phyloP scores from a whole-genome alignment of 1,284 basidiomycete genomes.

The Puccinia novopanici region DNA sequence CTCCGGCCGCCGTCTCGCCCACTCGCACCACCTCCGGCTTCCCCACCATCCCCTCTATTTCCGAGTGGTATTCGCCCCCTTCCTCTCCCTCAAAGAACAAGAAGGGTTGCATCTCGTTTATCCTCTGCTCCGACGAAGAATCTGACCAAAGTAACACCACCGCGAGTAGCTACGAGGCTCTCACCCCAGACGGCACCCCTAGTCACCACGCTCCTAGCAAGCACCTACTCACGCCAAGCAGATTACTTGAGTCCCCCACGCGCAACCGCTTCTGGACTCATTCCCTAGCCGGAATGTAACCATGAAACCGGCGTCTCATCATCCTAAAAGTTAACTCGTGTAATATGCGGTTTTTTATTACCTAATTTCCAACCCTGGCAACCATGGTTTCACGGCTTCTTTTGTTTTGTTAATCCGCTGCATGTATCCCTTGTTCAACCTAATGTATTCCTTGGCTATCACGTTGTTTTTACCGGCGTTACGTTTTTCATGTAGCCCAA shows the following conservation, averaged over 20 bases:
- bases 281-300: neutral
- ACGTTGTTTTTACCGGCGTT: too few relatives aligned
- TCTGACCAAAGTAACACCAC: conserved; percentile 31
- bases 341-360: too few relatives aligned
- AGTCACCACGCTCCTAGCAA: neutral
- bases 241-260: conserved; percentile 23
- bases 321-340: too few relatives aligned
- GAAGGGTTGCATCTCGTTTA: conserved; percentile 47
- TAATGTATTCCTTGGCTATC: too few relatives aligned
- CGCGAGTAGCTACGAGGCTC: neutral
- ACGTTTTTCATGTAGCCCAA: too few relatives aligned
- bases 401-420: too few relatives aligned
- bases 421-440: too few relatives aligned
- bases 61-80: conserved; percentile 40
- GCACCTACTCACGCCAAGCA: neutral
- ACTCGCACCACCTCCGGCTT: neutral
- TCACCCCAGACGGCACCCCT: neutral
- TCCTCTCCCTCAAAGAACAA: conserved; percentile 25
- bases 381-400: too few relatives aligned
- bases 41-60: conserved; percentile 38
- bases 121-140: conserved; percentile 46
- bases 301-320: too few relatives aligned
- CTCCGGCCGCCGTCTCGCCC: neutral
- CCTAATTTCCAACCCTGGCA: too few relatives aligned
- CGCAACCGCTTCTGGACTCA: conserved; percentile 19